Evolutionary conservation across 148 eudicot species (phyloP).

Genomic region (Rhododendron williamsianum): DNA sequence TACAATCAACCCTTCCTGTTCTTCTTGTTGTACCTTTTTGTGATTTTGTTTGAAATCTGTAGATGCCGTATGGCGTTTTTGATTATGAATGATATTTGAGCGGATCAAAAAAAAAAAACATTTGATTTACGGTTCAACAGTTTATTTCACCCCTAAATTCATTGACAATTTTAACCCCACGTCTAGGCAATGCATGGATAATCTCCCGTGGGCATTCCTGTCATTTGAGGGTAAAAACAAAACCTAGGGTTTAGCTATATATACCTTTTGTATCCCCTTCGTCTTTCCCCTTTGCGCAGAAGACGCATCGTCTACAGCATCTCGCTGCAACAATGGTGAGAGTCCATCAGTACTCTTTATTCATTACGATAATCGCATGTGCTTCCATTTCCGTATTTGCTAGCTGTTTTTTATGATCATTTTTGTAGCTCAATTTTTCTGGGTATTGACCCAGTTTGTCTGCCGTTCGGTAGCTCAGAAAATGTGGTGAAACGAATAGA

Average conservation of each 20-base stretch:
- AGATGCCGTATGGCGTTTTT: too few relatives aligned
- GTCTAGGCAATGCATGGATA: neutral
- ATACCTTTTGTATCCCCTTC: too few relatives aligned
- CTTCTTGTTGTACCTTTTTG: too few relatives aligned
- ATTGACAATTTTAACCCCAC: neutral
- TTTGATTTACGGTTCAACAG: too few relatives aligned
- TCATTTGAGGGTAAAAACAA: neutral
- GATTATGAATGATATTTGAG: too few relatives aligned
- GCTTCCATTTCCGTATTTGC: neutral
- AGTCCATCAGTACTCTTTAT: too few relatives aligned
- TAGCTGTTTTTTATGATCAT: neutral
- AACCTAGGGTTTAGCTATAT: neutral
- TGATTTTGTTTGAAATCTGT: too few relatives aligned
- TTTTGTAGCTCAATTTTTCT: neutral
- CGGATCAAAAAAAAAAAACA: too few relatives aligned
- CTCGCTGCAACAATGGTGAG: slow-evolving; percentile 3
- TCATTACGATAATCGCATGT: too few relatives aligned
- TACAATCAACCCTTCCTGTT: too few relatives aligned
- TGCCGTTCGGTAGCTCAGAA: neutral
- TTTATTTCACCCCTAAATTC: too few relatives aligned
- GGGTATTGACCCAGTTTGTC: neutral
- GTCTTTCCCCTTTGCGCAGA: neutral
- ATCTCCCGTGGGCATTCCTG: neutral
- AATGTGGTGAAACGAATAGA: neutral
- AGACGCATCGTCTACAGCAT: neutral